Evolutionary conservation across 2,329 filamentous ascomycete species (phyloP).

Genomic region (Sporothrix globosa): DNA sequence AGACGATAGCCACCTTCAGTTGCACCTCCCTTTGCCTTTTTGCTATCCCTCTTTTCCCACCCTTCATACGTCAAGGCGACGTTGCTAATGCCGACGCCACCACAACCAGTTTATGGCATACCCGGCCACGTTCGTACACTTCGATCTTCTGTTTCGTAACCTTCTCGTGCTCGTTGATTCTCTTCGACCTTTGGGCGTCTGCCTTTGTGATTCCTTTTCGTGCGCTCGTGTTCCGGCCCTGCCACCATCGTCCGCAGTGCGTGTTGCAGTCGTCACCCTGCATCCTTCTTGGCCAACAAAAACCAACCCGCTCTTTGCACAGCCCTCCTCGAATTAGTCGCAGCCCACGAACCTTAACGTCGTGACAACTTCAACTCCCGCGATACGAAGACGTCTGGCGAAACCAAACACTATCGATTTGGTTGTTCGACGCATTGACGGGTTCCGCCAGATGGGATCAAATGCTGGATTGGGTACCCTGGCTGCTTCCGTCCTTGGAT

Average conservation of each 20-base stretch:
- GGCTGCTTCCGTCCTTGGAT: not conserved
- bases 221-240: conserved; percentile 10
- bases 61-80: conserved; percentile 13
- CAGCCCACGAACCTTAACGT: not conserved
- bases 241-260: conserved; percentile 16
- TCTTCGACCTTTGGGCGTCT: not conserved
- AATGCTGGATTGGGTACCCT: not conserved
- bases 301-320: conserved; percentile 27
- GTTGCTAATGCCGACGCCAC: conserved; percentile 14
- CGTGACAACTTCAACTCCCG: not conserved
- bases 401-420: not conserved
- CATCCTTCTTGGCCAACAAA: conserved; percentile 29
- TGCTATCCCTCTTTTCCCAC: conserved; percentile 16
- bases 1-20: not conserved
- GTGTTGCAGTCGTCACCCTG: conserved; percentile 32
- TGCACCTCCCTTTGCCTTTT: conserved; percentile 22
- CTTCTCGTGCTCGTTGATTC: not conserved
- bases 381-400: not conserved
- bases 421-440: too few species aligned
- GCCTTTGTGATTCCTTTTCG: not conserved
- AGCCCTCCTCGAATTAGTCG: conserved; percentile 28
- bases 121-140: not conserved
- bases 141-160: not conserved
- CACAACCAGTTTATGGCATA: conserved; percentile 2
- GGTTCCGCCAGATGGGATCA: conserved; percentile 28